phyloP scores from a whole-genome alignment of 441 rosid genomes.

The Raphanus hybrid region DNA sequence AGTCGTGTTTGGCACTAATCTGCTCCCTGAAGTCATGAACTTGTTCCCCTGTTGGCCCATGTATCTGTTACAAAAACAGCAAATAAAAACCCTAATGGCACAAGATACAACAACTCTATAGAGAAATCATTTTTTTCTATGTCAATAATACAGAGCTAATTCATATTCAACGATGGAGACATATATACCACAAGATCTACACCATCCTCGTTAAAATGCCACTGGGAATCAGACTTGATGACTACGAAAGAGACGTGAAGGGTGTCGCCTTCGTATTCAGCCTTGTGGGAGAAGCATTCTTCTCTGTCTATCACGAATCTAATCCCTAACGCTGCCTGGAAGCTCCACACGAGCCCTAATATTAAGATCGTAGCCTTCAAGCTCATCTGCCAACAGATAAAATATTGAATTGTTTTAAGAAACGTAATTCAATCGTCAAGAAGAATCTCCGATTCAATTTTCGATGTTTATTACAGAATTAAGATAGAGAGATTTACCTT shows the following conservation, averaged over 20 bases:
- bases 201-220: slow-evolving; percentile 63
- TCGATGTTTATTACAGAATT: slow-evolving; percentile 22
- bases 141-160: no score
- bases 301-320: slow-evolving; percentile 76
- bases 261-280: slow-evolving; percentile 65
- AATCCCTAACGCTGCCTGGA: slow-evolving; percentile 51
- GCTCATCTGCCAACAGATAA: slow-evolving; percentile 35
- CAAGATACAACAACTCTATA: neutral
- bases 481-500: slow-evolving; percentile 30
- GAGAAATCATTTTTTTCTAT: no score
- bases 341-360: slow-evolving; percentile 45
- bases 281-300: slow-evolving; percentile 78
- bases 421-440: slow-evolving; percentile 1
- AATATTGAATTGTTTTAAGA: neutral
- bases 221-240: slow-evolving; percentile 63
- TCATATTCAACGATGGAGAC: no score
- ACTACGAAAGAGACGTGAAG: slow-evolving; percentile 80
- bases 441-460: neutral
- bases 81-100: neutral
- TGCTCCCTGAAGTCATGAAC: slow-evolving; percentile 60
- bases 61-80: slow-evolving; percentile 43
- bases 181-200: slow-evolving; percentile 65
- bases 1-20: slow-evolving; percentile 58
- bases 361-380: slow-evolving; percentile 39
- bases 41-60: slow-evolving; percentile 60